Evolutionary conservation across 2,329 filamentous ascomycete species (phyloP), one percentile per base, ranked within the genome.

Genomic region (Apiospora saccharicola): DNA sequence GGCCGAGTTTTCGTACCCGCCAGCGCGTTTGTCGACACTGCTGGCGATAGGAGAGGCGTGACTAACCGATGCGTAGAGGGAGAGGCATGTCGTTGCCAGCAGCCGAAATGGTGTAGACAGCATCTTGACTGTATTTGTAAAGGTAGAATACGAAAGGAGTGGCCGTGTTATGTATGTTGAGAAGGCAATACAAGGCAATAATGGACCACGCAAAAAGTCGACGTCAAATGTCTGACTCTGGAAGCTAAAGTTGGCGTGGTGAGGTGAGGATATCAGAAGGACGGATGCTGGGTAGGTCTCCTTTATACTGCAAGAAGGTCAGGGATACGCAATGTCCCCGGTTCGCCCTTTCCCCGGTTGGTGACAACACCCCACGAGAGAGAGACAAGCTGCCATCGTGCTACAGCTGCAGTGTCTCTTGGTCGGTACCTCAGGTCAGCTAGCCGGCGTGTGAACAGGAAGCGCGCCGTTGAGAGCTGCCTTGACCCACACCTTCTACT

Each of bases 1-100:
- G 13, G 84, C 85, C 2, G 83, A 78, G 75, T 87, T 87, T 73
- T 84, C 82, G 73, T 84, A 85, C 7, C 78, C 76, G 14, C 78
- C 47, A 71, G 77, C 77, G 16, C 77, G 75, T 71, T 78, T 70
- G 26, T 75, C 46, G 68, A 70, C 26, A n/a, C n/a, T 26, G 47
- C 43, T 26, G 30, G 26, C 24, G 26, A 30, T 22, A 24, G 49
- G 41, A 37, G 70, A 67, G 46, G 61, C 47, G 22, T 37, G 44
- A 43, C 34, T 47, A 22, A 69, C 44, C 16, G 67, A 69, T 30
- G 67, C n/a, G 26, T 49, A 69, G 4, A 69, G 78, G 68, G 26
- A 75, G 46, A 19, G 76, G 71, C 46, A 71, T 26, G 70, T 49
- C 61, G 43, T 68, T 44, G 67, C 49, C 49, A 71, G 64, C 64